Conservation (phyloP, 2,329 filamentous ascomycete species). For the Pseudogymnoascus sp. region DNA sequence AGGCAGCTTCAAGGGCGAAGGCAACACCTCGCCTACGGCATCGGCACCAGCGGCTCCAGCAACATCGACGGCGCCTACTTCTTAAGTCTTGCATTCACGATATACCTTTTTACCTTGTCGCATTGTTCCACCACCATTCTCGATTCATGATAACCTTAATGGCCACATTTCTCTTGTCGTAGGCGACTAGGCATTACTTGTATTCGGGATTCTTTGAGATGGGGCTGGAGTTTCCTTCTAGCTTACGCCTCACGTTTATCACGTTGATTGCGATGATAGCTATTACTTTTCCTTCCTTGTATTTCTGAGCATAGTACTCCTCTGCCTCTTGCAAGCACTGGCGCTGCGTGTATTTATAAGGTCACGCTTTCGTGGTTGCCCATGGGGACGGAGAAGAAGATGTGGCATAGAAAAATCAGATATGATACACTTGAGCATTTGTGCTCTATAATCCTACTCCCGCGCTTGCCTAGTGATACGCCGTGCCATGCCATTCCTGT, state of each 20-base stretch:
- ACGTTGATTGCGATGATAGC: constrained; percentile 26
- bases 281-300: constrained; percentile 21
- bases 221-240: constrained; percentile 26
- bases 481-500: constrained; percentile 8
- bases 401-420: constrained; percentile 24
- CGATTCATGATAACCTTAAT: constrained; percentile 26
- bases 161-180: constrained; percentile 20
- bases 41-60: constrained; percentile 37
- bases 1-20: constrained; percentile 52
- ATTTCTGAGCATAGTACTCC: constrained; percentile 21
- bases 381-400: constrained; percentile 11
- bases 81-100: constrained; percentile 19
- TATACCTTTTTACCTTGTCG: constrained; percentile 20
- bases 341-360: constrained; percentile 28
- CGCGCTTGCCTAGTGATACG: constrained; percentile 6
- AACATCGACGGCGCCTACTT: constrained; percentile 20
- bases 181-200: constrained; percentile 22
- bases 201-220: constrained; percentile 25
- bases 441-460: constrained; percentile 15
- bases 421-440: constrained; percentile 20
- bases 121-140: constrained; percentile 23
- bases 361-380: constrained; percentile 19
- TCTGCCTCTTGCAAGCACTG: constrained; percentile 24
- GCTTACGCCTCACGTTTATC: constrained; percentile 25
- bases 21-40: constrained; percentile 39